Evolutionary conservation across 352 stramenopile species (phyloP), one percentile per base, ranked within the genome.

Genomic region (Pythium dissotocum): DNA sequence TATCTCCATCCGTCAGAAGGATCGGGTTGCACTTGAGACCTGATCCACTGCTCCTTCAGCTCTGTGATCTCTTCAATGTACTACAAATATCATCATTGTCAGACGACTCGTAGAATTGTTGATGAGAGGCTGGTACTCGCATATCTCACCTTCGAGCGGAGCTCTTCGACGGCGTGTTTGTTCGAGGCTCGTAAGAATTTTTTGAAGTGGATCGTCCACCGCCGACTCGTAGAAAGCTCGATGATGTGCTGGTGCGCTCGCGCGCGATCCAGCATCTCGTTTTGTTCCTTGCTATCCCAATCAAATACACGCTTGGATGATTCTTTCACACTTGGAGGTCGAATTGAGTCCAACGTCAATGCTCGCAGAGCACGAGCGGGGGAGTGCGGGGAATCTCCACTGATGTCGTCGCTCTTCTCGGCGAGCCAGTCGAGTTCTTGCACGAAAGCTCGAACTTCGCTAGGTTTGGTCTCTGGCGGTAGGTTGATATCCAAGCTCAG

Each of bases 31-130:
- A 9, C 5, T 38, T 38, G 33, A 6, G 33, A 38, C 33, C 33
- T 38, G 5, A 38, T 6, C 58, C 58, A 63, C 14, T 72, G 77
- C 60, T 92, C 84, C 40, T 89, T 77, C 58, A 92, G 62, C 42
- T 76, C 77, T 13, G 78, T 89, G 61, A 90, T 88, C 24, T 80
- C 77, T 48, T 90, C 78, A 67, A 92, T 87, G 61, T 86, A 90
- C 83, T 91, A 48, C 35, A 33, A 13, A 30, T 40, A 18, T 21
- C 33, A 26, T 38, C 18, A 55, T 46, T 38, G 32, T 14, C 26
- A 48, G 36, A 24, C 21, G 21, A 24, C 21, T 24, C 21, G 21
- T 24, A 24, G 21, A 24, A 24, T 24, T 24, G 21, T 24, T 24
- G 21, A 24, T 24, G 21, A 24, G 21, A 24, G 21, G 21, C 21